Evolutionary conservation across 1,284 basidiomycete species (phyloP).

Genomic region (Rhodotorula sp.): DNA sequence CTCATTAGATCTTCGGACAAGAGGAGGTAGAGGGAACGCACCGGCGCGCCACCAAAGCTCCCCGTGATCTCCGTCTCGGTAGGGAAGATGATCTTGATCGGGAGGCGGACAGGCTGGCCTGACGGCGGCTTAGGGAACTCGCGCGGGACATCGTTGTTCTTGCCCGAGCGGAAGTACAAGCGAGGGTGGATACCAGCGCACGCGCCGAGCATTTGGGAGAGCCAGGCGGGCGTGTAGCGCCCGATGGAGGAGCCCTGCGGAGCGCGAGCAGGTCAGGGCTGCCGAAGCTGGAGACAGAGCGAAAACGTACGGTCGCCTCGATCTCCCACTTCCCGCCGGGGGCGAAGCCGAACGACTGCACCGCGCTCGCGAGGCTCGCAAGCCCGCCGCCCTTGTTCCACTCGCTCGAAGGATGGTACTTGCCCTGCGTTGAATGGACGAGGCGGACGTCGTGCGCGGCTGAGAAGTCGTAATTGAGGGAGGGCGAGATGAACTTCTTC

Average conservation of each 20-base stretch:
- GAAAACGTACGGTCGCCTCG: slow-evolving; percentile 24
- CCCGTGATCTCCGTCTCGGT: slow-evolving; percentile 28
- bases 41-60: slow-evolving; percentile 8
- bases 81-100: slow-evolving; percentile 40
- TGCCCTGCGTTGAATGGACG: slow-evolving; percentile 30
- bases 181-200: slow-evolving; percentile 21
- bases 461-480: slow-evolving; percentile 29
- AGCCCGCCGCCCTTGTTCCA: slow-evolving; percentile 32
- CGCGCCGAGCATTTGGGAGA: slow-evolving; percentile 28
- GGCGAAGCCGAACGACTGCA: slow-evolving; percentile 22
- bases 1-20: not conserved
- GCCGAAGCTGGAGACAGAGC: not conserved
- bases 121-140: not conserved
- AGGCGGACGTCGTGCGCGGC: slow-evolving; percentile 18
- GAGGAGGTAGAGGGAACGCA: not conserved
- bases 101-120: not conserved
- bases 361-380: slow-evolving; percentile 23
- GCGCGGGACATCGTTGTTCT: not conserved
- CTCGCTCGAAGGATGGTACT: not conserved
- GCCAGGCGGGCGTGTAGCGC: slow-evolving; percentile 27
- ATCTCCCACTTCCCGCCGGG: slow-evolving; percentile 30
- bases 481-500: slow-evolving; percentile 8
- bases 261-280: not conserved
- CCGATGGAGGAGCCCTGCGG: slow-evolving; percentile 37
- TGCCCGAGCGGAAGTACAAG: slow-evolving; percentile 17